Conservation (phyloP, 345 rosid species). For the Gossypium ekmanianum region DNA sequence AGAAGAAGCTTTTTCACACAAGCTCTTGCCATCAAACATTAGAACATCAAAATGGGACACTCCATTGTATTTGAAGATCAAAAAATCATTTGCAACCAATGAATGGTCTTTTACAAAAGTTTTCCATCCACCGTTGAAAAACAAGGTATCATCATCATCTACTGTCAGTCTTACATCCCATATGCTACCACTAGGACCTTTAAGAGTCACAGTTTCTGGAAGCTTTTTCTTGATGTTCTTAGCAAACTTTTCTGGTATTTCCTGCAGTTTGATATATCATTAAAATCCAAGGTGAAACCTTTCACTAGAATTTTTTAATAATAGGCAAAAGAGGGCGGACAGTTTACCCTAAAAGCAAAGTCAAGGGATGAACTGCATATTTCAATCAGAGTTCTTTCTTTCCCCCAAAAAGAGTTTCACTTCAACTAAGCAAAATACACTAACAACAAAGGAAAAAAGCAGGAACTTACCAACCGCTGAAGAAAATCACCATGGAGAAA, state of each 20-base stretch:
- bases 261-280: constrained; percentile 36
- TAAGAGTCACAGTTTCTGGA: constrained; percentile 48
- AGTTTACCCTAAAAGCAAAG: neutral
- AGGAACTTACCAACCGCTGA: constrained; percentile 45
- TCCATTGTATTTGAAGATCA: constrained; percentile 69
- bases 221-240: constrained; percentile 48
- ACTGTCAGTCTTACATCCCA: constrained; percentile 51
- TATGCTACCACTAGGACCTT: constrained; percentile 58
- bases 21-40: constrained; percentile 48
- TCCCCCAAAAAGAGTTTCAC: neutral
- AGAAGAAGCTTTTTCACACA: constrained; percentile 66
- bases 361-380: neutral
- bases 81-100: constrained; percentile 54
- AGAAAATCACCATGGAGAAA: constrained; percentile 52
- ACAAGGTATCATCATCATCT: constrained; percentile 31
- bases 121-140: constrained; percentile 61
- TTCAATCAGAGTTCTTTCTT: neutral
- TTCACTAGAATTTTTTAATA: neutral
- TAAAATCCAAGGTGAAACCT: neutral
- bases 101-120: constrained; percentile 52
- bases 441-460: neutral
- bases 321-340: too few relatives aligned
- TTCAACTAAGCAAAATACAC: neutral
- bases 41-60: constrained; percentile 63
- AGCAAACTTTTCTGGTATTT: constrained; percentile 55